phyloP scores from a whole-genome alignment of 495 filamentous ascomycete genomes.

The Hyphodiscus hymeniophilus region DNA sequence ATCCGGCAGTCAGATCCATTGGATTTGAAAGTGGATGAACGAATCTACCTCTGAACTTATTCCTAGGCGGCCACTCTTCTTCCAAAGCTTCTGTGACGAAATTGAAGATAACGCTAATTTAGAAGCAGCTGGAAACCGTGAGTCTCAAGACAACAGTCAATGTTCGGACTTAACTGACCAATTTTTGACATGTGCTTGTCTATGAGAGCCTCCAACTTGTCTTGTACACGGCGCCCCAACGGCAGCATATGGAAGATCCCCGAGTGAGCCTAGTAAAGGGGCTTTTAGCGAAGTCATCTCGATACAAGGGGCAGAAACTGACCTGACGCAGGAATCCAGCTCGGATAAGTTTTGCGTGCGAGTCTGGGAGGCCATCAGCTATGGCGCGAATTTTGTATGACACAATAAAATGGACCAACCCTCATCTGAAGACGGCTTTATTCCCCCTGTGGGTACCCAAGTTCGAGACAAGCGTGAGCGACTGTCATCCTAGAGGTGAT shows the following conservation, averaged over 20 bases:
- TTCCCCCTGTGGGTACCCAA: slow-evolving; percentile 73
- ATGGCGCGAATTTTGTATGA: neutral
- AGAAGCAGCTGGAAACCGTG: slow-evolving; percentile 58
- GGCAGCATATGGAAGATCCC: slow-evolving; percentile 93
- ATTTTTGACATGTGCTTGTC: slow-evolving; percentile 80
- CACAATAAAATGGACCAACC: slow-evolving; percentile 26
- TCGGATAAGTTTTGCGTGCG: slow-evolving; percentile 64
- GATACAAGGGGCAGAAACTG: slow-evolving; percentile 4
- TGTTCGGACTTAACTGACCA: slow-evolving; percentile 38
- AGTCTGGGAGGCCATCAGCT: slow-evolving; percentile 40
- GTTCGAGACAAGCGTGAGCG: slow-evolving; percentile 60
- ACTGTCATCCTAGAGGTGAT: slow-evolving; percentile 37
- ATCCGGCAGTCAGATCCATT: neutral
- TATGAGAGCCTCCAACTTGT: slow-evolving; percentile 78
- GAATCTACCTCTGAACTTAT: slow-evolving; percentile 33
- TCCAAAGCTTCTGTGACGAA: slow-evolving; percentile 79
- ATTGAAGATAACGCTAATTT: slow-evolving; percentile 84
- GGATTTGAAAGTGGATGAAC: neutral
- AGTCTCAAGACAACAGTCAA: slow-evolving; percentile 12
- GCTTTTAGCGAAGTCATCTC: neutral
- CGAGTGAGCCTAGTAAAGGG: slow-evolving; percentile 54
- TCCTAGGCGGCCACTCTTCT: slow-evolving; percentile 39
- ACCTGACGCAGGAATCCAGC: slow-evolving; percentile 78
- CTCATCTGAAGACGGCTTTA: slow-evolving; percentile 43
- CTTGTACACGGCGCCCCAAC: slow-evolving; percentile 79